phyloP scores from a whole-genome alignment of 179 eudicot species.

The Silene coronaria region DNA sequence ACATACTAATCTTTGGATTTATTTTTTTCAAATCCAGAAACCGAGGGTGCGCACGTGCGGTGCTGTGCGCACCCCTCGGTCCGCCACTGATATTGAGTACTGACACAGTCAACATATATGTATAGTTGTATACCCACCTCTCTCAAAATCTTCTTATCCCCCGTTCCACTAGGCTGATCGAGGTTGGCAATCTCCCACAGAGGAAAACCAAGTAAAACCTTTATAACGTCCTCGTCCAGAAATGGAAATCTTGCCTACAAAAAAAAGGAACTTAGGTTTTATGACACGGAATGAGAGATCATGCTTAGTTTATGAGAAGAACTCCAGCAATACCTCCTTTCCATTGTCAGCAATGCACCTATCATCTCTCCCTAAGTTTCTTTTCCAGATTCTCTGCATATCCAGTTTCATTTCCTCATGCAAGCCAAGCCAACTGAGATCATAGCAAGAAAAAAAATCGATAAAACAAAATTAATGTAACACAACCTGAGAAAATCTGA shows the following conservation, averaged over 20 bases:
- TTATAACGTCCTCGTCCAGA: constrained; percentile 91
- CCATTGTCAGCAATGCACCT: constrained; percentile 94
- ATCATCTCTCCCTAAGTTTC: constrained; percentile 98
- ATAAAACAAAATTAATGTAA: constrained; percentile 7
- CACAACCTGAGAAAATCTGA: no score
- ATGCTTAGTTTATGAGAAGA: neutral
- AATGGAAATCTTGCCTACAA: constrained; percentile 90
- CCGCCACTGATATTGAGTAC: no score
- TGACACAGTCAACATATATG: neutral
- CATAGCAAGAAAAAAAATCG: constrained; percentile 11
- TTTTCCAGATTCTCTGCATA: constrained; percentile 97
- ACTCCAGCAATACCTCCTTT: constrained; percentile 65
- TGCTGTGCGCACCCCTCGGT: no score
- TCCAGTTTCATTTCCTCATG: constrained; percentile 93
- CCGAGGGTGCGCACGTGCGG: no score
- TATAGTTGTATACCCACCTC: constrained; percentile 42
- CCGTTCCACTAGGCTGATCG: constrained; percentile 78
- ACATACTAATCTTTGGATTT: no score
- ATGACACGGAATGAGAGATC: neutral
- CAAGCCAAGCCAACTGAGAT: constrained; percentile 76
- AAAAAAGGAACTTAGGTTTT: constrained; percentile 7
- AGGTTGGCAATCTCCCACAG: constrained; percentile 92
- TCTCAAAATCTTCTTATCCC: constrained; percentile 89
- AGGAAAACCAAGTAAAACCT: constrained; percentile 63
- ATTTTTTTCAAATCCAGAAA: no score